Conservation (phyloP, 352 stramenopile species). For the Thraustochytrium striatum region DNA sequence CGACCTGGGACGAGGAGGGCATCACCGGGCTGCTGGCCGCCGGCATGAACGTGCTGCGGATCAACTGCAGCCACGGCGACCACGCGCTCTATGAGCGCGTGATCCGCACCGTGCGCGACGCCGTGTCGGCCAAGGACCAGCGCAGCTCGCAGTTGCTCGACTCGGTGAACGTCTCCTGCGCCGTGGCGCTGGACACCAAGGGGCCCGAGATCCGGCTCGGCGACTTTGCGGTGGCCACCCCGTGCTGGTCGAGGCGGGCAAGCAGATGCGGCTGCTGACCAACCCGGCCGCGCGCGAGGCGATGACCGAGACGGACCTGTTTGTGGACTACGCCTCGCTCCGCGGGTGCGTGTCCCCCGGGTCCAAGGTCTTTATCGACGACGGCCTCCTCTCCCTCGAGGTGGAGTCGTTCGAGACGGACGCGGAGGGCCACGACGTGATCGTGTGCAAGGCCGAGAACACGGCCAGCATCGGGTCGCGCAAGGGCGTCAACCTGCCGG, state of each 20-base stretch:
- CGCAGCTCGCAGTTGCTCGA: not conserved
- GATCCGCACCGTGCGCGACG: not conserved
- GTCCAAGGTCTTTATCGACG: slow-evolving; percentile 80
- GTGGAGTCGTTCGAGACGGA: slow-evolving; percentile 69
- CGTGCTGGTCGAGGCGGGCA: not conserved
- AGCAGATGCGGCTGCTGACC: not conserved
- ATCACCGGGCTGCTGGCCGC: not conserved
- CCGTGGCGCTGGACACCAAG: slow-evolving; percentile 76
- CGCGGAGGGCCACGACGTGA: slow-evolving; percentile 62
- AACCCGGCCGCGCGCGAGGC: not conserved
- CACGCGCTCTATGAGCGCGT: not conserved
- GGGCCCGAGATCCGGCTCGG: slow-evolving; percentile 60
- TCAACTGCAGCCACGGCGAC: not conserved
- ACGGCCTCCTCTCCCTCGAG: slow-evolving; percentile 80
- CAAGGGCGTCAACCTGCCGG: slow-evolving; percentile 89
- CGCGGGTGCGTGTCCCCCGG: slow-evolving; percentile 65
- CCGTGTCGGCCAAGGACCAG: not conserved
- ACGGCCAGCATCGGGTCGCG: slow-evolving; percentile 71
- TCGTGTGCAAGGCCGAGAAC: slow-evolving; percentile 69
- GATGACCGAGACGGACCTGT: slow-evolving; percentile 55
- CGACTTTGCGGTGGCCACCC: not conserved
- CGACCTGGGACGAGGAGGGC: not conserved
- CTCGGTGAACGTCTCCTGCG: not conserved
- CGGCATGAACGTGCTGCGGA: not conserved
- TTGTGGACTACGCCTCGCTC: slow-evolving; percentile 73